Base-by-base conservation (phyloP, 2,329 filamentous ascomycete species). In the Ophiostoma tasmaniense region DNA sequence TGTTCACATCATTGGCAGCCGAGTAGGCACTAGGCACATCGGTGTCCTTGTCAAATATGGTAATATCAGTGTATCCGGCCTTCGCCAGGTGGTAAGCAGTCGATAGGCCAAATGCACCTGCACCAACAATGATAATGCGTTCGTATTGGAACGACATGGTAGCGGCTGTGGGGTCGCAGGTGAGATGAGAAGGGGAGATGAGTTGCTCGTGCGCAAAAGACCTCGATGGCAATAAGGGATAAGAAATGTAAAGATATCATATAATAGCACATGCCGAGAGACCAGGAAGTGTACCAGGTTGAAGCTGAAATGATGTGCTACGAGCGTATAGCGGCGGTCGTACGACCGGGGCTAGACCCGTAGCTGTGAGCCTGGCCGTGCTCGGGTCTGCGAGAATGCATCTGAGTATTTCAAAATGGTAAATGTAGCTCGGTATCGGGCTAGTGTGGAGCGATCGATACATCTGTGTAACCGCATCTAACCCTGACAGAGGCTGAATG, bases 1-100 rank as follows among this genome's bases (percentile, higher is more conserved):
- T 88, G 74, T 88, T 88, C 33, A 88, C 74, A 71, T 88, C 85
- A 70, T 86, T 85, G 25, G 81, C 85, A 0, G 85, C 86, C 0
- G 86, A 82, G 1, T 81, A 3, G 77, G 82, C 76, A 1, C 83
- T 82, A 0, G 84, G 84, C n/a, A 75, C 72, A 10, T 73, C 68
- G 6, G 75, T 73, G 14, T 76, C 76, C 64, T 76, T 76, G 25
- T 85, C 83, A 17, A 82, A 78, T 8, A 85, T 79, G 3, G 81
- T 81, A 65, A 85, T 78, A 68, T 82, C 75, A 0, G 73, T 79
- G 71, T 81, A 83, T 0, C 82, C 82, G 0, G 78, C 74, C 7
- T 76, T 74, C n/a, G 76, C 74, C 3, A 85, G 78, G 66, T 83
- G 81, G 25, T 80, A 75, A 10, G 81, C 82, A 1, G 81, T 83